Percentiles rank a stretch among this genome's conserved stretches.
Evolutionary conservation across 495 filamentous ascomycete species (phyloP).

Genomic region (Penicillium maclennaniae): DNA sequence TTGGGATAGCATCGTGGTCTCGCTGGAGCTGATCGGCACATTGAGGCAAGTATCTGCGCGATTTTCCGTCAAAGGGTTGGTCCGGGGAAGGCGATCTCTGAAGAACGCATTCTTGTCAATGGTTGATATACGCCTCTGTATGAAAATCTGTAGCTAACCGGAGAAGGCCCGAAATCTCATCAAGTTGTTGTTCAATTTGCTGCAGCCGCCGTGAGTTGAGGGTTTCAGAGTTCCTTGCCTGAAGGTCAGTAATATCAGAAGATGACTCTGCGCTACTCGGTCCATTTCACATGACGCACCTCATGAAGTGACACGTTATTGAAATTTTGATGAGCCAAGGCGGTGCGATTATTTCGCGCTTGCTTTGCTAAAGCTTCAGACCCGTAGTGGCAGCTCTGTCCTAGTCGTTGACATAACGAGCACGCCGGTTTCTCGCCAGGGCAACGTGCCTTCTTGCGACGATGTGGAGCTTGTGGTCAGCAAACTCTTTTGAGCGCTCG

Average conservation of each 20-base stretch:
- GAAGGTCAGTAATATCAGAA: not conserved
- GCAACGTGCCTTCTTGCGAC: constrained; percentile 41
- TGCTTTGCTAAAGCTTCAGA: constrained; percentile 7
- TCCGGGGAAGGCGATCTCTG: constrained; percentile 8
- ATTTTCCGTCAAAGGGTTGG: not conserved
- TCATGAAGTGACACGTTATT: not conserved
- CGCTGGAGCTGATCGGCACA: not conserved
- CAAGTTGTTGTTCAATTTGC: constrained; percentile 24
- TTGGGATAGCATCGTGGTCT: not conserved
- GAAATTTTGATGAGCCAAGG: not conserved
- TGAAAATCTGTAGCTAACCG: constrained; percentile 4
- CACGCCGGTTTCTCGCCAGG: constrained; percentile 38
- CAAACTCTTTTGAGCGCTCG: not conserved
- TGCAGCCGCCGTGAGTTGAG: constrained; percentile 11
- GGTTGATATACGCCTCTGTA: not conserved
- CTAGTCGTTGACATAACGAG: constrained; percentile 34
- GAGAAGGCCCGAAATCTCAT: constrained; percentile 21
- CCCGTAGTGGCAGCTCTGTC: constrained; percentile 33
- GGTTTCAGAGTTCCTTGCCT: not conserved
- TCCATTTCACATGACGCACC: not conserved
- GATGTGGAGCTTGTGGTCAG: constrained; percentile 9
- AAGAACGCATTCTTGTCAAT: not conserved
- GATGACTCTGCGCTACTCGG: not conserved
- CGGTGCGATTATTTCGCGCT: not conserved
- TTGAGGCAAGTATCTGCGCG: not conserved